Percentiles rank a stretch among this genome's conserved stretches.
These are phyloP conservation scores for Sugiyamaella pinicola DNA, from an alignment of 1,139 yeast genomes.

Conservation along the genomic window DNA sequence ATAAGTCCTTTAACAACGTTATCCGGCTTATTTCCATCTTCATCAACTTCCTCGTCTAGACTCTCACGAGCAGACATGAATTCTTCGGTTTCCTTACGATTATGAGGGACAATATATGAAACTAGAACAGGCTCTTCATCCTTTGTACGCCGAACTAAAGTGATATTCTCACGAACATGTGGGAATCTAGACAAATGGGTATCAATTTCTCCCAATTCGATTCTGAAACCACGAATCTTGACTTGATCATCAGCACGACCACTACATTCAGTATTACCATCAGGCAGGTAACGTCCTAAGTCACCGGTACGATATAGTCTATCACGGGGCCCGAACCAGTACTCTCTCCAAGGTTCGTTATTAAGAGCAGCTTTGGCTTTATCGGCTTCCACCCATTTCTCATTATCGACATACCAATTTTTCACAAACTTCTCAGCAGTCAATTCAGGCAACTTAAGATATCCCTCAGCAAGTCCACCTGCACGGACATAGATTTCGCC, in stretches of 20 bases:
- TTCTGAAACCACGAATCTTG: slow-evolving; percentile 96
- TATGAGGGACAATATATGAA: slow-evolving; percentile 88
- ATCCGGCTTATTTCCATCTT: slow-evolving; percentile 54
- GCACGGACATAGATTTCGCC: slow-evolving; percentile 99
- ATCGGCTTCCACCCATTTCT: slow-evolving; percentile 56
- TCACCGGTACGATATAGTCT: slow-evolving; percentile 97
- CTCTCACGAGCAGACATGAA: slow-evolving; percentile 57
- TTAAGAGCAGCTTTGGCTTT: slow-evolving; percentile 33
- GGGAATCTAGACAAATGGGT: slow-evolving; percentile 95
- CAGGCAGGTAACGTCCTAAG: slow-evolving; percentile 92
- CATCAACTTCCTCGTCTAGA: slow-evolving; percentile 48
- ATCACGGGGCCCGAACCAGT: slow-evolving; percentile 94
- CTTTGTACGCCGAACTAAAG: slow-evolving; percentile 89
- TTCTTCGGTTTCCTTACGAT: slow-evolving; percentile 48
- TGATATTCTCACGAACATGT: slow-evolving; percentile 84
- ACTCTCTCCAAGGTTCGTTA: slow-evolving; percentile 62
- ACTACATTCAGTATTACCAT: slow-evolving; percentile 96
- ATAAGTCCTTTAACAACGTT: slow-evolving; percentile 73
- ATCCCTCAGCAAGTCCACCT: slow-evolving; percentile 96
- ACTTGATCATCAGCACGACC: slow-evolving; percentile 99
- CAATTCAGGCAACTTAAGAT: slow-evolving; percentile 85
- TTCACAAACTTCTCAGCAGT: slow-evolving; percentile 84
- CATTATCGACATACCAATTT: slow-evolving; percentile 79
- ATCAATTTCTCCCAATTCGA: slow-evolving; percentile 96
- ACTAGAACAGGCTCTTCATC: slow-evolving; percentile 90